Evolutionary conservation across 1,139 yeast genomes (phyloP).

Genomic region (Hyphopichia buzzinii): DNA sequence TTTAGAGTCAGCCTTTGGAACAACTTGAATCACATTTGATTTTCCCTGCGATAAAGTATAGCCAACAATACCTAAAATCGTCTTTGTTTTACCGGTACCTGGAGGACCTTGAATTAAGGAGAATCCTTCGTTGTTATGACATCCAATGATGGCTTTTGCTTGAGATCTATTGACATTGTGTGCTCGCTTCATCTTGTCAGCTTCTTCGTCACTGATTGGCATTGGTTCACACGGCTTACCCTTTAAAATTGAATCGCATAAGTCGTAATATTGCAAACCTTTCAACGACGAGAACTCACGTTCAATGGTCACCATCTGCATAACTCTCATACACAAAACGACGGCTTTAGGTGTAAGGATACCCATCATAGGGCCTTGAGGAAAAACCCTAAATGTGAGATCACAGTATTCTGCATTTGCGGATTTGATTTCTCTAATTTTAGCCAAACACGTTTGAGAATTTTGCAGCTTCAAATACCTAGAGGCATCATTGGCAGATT

Average conservation of each 20-base stretch:
- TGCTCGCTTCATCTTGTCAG: constrained; percentile 37
- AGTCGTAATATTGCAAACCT: constrained; percentile 79
- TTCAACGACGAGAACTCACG: constrained; percentile 85
- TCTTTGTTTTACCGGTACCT: constrained; percentile 97
- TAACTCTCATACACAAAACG: constrained; percentile 66
- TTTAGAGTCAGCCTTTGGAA: constrained; percentile 14
- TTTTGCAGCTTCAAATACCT: constrained; percentile 24
- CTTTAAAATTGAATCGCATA: constrained; percentile 58
- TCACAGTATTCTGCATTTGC: constrained; percentile 68
- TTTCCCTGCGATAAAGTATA: constrained; percentile 49
- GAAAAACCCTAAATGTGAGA: constrained; percentile 65
- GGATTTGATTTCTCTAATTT: constrained; percentile 67
- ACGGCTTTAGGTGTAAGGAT: constrained; percentile 62
- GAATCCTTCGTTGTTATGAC: constrained; percentile 70
- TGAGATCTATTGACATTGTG: constrained; percentile 82
- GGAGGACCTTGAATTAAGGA: constrained; percentile 97
- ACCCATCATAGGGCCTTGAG: constrained; percentile 49
- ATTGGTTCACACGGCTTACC: constrained; percentile 59
- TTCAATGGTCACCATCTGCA: constrained; percentile 88
- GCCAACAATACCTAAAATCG: constrained; percentile 90
- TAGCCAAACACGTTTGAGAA: constrained; percentile 65
- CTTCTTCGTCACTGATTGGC: constrained; percentile 30
- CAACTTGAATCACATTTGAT: constrained; percentile 26
- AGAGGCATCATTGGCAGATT: constrained; percentile 16
- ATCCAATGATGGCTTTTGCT: constrained; percentile 80